Conservation (phyloP, 768 basidiomycete species). For the Auriscalpium vulgare region DNA sequence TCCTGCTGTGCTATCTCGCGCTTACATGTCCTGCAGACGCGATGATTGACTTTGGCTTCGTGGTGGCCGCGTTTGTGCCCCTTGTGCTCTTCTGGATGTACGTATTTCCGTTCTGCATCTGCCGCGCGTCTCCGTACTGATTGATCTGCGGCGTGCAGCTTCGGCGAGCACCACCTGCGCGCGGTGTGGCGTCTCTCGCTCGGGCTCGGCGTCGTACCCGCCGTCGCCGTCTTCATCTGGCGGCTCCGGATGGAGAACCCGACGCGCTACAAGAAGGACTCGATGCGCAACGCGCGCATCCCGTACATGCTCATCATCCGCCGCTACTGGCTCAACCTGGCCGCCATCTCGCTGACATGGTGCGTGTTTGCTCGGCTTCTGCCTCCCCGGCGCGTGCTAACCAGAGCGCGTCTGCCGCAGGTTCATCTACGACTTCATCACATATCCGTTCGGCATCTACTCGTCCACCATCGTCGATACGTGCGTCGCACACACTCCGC, state of each 20-base stretch:
- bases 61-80: conserved; percentile 72
- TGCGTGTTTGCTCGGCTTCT: conserved; percentile 18
- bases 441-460: conserved; percentile 74
- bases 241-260: conserved; percentile 82
- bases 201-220: conserved; percentile 78
- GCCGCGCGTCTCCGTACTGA: not conserved
- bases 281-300: conserved; percentile 67
- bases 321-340: conserved; percentile 71
- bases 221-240: conserved; percentile 75
- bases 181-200: conserved; percentile 85
- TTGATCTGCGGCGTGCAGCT: conserved; percentile 42
- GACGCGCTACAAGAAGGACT: conserved; percentile 59
- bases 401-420: conserved; percentile 40
- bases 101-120: conserved; percentile 19
- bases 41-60: conserved; percentile 86
- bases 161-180: conserved; percentile 69
- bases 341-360: conserved; percentile 76
- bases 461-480: conserved; percentile 66
- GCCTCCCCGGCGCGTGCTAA: not conserved
- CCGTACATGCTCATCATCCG: conserved; percentile 72
- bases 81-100: conserved; percentile 87
- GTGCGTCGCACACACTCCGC: conserved; percentile 24
- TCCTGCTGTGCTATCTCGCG: not conserved
- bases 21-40: conserved; percentile 35
- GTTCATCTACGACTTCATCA: conserved; percentile 81